Evolutionary conservation across 495 filamentous ascomycete species (phyloP).

Genomic region (Trichoderma parareesei): DNA sequence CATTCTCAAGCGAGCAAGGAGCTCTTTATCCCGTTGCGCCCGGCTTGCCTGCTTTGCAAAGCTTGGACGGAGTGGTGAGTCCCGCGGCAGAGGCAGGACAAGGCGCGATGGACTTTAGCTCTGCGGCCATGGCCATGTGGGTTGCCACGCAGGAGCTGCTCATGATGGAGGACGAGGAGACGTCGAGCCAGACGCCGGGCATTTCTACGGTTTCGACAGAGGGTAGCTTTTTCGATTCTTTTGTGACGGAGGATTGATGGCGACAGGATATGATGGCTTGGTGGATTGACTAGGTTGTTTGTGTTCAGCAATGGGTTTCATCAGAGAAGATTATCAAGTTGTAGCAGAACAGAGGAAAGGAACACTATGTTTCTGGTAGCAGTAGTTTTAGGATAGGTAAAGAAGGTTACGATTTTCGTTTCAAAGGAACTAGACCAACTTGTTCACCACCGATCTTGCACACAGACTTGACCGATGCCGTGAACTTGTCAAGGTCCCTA

Average conservation of each 20-base stretch:
- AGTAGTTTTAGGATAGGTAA: not conserved
- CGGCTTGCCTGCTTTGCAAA: not conserved
- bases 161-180: not conserved
- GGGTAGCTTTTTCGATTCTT: not conserved
- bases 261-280: no score
- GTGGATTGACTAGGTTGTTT: no score
- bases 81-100: not conserved
- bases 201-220: not conserved
- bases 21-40: no score
- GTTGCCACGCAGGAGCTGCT: constrained; percentile 17
- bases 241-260: no score
- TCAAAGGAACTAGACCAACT: no score
- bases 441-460: no score
- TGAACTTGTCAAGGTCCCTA: no score
- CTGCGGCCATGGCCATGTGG: constrained; percentile 16
- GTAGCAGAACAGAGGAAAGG: not conserved
- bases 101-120: not conserved
- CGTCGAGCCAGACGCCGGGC: not conserved
- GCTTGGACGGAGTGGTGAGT: not conserved
- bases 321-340: no score
- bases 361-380: not conserved
- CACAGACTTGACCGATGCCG: no score
- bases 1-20: no score
- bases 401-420: not conserved
- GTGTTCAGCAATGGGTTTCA: no score